Evolutionary conservation across 495 filamentous ascomycete species (phyloP).

Genomic region (Podospora fimiseda): DNA sequence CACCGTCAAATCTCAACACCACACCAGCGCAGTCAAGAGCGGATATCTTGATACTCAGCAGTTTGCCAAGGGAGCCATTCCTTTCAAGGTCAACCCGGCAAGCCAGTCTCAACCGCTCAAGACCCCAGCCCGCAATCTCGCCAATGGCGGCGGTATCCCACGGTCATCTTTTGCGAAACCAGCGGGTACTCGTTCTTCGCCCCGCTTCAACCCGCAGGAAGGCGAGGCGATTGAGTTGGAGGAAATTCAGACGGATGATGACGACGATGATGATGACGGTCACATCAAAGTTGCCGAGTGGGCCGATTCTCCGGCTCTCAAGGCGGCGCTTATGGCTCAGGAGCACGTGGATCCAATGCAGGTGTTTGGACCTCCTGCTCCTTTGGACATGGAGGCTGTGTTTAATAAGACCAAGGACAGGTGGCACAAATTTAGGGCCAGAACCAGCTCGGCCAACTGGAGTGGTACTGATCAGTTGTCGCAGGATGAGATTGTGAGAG

Average conservation of each 20-base stretch:
- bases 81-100: conserved; percentile 64
- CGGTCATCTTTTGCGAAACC: conserved; percentile 47
- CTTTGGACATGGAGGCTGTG: conserved; percentile 88
- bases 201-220: conserved; percentile 57
- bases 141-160: conserved; percentile 22
- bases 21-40: conserved; percentile 54
- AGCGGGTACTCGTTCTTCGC: conserved; percentile 56
- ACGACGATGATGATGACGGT: conserved; percentile 63
- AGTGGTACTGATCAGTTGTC: conserved; percentile 77
- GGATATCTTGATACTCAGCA: conserved; percentile 71
- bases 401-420: conserved; percentile 78
- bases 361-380: conserved; percentile 82
- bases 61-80: conserved; percentile 78
- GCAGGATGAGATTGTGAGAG: conserved; percentile 75
- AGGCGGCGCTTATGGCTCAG: conserved; percentile 60
- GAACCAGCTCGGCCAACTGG: conserved; percentile 95
- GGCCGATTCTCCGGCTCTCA: conserved; percentile 77
- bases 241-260: conserved; percentile 81
- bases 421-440: conserved; percentile 73
- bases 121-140: conserved; percentile 49
- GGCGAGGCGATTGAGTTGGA: conserved; percentile 80
- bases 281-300: conserved; percentile 63
- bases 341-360: conserved; percentile 77
- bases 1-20: conserved; percentile 46
- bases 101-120: conserved; percentile 48